A percentile compares a stretch with the other conserved stretches of the same genome.
Evolutionary conservation across 1,284 basidiomycete genomes (phyloP).

Genomic region (Boletus putidus): DNA sequence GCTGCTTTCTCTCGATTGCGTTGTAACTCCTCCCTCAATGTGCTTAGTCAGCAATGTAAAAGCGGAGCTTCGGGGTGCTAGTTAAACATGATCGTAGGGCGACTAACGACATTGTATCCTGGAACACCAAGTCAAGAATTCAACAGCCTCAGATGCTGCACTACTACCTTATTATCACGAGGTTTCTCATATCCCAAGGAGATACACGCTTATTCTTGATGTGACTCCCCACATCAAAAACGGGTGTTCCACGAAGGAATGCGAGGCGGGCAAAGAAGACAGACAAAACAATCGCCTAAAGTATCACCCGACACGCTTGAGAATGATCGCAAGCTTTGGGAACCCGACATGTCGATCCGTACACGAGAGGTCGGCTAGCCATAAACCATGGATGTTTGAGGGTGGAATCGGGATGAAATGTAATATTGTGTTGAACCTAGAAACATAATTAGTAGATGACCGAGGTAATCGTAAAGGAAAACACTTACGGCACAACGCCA

Average conservation of each 20-base stretch:
- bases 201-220: constrained; percentile 26
- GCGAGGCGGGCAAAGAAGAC: constrained; percentile 32
- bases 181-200: not conserved
- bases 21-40: not conserved
- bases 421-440: constrained; percentile 28
- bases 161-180: constrained; percentile 10
- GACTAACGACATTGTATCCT: not conserved
- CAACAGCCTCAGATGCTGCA: not conserved
- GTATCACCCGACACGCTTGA: constrained; percentile 1
- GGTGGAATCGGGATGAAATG: constrained; percentile 19
- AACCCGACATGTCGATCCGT: constrained; percentile 1
- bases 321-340: not conserved
- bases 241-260: constrained; percentile 34
- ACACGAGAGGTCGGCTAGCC: not conserved
- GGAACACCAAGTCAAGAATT: not conserved
- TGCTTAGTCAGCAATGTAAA: constrained; percentile 32
- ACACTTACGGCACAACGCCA: constrained; percentile 30
- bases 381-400: constrained; percentile 16
- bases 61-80: no score
- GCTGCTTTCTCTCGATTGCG: not conserved
- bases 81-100: not conserved
- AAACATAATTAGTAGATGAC: not conserved
- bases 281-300: constrained; percentile 25
- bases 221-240: constrained; percentile 23
- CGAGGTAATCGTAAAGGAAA: not conserved